These are phyloP conservation scores for Piper longum DNA, from an alignment of 164 flowering plant genomes.

Conservation along the genomic window DNA sequence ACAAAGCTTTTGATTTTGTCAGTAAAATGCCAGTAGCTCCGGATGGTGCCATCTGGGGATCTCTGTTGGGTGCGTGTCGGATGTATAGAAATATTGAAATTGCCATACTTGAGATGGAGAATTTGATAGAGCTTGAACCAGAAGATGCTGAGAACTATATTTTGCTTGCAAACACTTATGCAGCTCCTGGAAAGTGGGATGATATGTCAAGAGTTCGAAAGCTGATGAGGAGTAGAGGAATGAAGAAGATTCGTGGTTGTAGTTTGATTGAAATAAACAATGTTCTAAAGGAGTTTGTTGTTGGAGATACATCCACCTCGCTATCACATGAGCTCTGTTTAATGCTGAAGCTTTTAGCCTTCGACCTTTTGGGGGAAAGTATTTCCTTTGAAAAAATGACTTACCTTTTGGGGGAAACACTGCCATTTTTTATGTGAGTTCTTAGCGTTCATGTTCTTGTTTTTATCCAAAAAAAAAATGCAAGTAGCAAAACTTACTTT, in stretches of 20 bases:
- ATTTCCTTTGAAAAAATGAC: background rate
- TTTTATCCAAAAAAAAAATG: too few species aligned
- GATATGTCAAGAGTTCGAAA: constrained; percentile 11
- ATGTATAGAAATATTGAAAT: constrained; percentile 4
- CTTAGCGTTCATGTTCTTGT: background rate
- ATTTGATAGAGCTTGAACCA: constrained; percentile 12
- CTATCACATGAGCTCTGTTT: constrained; percentile 8
- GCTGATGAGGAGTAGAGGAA: constrained; percentile 8
- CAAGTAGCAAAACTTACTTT: background rate
- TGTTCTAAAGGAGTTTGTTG: constrained; percentile 17
- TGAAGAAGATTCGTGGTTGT: constrained; percentile 10
- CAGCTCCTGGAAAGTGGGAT: constrained; percentile 12
- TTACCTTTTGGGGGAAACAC: background rate
- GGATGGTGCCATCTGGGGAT: constrained; percentile 6
- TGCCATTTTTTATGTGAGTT: background rate
- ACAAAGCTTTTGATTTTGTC: too few species aligned
- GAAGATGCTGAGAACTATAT: constrained; percentile 11
- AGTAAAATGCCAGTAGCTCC: too few species aligned
- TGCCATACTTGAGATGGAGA: constrained; percentile 11
- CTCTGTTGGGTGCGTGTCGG: constrained; percentile 11
- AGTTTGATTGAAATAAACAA: constrained; percentile 12
- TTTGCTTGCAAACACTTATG: constrained; percentile 9
- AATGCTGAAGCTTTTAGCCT: constrained; percentile 11
- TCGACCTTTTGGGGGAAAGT: background rate
- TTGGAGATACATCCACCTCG: constrained; percentile 13